Evolutionary conservation across 2,329 filamentous ascomycete genomes (phyloP), one percentile per base, ranked within the genome.

Genomic region (Knoxdaviesia capensis): DNA sequence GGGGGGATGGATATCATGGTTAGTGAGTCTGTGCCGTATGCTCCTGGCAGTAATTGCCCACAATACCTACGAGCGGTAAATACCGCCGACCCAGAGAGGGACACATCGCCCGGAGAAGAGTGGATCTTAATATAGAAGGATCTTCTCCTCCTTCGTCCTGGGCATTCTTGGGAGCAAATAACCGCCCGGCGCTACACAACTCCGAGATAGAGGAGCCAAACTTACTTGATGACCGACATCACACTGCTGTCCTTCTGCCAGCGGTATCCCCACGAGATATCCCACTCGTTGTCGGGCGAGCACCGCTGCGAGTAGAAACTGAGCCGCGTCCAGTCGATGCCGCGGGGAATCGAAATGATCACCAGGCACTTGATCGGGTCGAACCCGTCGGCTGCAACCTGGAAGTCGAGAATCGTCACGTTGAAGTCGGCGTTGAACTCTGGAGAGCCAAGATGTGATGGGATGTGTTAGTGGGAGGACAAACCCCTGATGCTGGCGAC

Each of bases 201-300:
- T 20, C 20, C 20, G 20, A 38, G n/a, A 34, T 47, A 28, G 42
- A 42, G 45, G 34, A 35, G 9, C 46, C 35, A 32, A 29, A 45
- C 53, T 47, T 46, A 58, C 56, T 54, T 56, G 30, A 53, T 47
- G 1, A 59, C 29, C 0, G 54, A 54, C 48, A 54, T 49, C 28
- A 58, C 53, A 0, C 49, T 56, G 3, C 50, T 51, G 32, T 57
- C 56, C 0, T 49, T 49, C 20, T 48, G 43, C 6, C 44, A 36
- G 20, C 52, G 48, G 45, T 59, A 56, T 1, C 56, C 56, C 54
- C 54, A 59, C 0, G 55, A 58, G 6, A 54, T 40, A 4, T 43
- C 44, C 50, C 53, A 56, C n/a, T 48, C 48, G n/a, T 46, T 49
- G 32, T 48, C 42, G 0, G 42, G 40, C 29, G 40, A 33, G 38